phyloP scores from a whole-genome alignment of 768 basidiomycete species.

The Lentinus brumalis region DNA sequence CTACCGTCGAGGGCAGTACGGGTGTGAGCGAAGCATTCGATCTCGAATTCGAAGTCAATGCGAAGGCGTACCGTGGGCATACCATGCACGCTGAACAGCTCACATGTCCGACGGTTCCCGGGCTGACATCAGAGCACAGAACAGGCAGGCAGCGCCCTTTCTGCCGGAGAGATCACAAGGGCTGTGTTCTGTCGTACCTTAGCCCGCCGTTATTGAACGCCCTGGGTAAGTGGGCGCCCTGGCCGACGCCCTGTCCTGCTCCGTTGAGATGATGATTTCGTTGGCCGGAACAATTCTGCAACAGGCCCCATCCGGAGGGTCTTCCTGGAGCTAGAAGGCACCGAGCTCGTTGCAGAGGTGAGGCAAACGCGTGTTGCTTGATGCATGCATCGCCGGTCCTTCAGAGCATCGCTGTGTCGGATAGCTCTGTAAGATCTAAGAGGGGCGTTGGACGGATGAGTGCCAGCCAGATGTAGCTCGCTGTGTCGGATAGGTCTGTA shows the following conservation, averaged over 20 bases:
- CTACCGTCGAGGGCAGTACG: constrained; percentile 12
- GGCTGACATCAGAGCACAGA: constrained; percentile 3
- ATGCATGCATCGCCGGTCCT: background rate
- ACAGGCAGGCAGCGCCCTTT: background rate
- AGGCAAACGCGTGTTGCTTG: constrained; percentile 10
- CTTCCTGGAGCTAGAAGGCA: constrained; percentile 3
- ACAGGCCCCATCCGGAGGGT: background rate
- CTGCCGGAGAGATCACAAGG: background rate
- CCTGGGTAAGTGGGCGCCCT: background rate
- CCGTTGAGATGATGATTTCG: constrained; percentile 7
- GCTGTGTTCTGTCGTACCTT: constrained; percentile 8
- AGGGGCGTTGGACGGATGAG: no score
- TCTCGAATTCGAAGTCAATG: background rate
- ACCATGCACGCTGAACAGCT: background rate
- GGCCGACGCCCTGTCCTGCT: background rate
- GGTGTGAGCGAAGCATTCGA: background rate
- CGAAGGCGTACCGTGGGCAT: constrained; percentile 8
- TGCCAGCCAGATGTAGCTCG: background rate
- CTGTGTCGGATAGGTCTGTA: background rate
- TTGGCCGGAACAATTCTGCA: background rate
- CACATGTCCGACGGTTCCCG: constrained; percentile 4
- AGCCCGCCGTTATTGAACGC: background rate
- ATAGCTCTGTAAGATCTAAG: background rate
- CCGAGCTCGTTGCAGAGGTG: background rate
- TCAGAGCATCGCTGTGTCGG: background rate